Percentiles rank a stretch among this genome's conserved stretches.
These are phyloP conservation scores for Blastobotrys indianensis DNA, from an alignment of 1,139 yeast genomes.

Conservation along the genomic window DNA sequence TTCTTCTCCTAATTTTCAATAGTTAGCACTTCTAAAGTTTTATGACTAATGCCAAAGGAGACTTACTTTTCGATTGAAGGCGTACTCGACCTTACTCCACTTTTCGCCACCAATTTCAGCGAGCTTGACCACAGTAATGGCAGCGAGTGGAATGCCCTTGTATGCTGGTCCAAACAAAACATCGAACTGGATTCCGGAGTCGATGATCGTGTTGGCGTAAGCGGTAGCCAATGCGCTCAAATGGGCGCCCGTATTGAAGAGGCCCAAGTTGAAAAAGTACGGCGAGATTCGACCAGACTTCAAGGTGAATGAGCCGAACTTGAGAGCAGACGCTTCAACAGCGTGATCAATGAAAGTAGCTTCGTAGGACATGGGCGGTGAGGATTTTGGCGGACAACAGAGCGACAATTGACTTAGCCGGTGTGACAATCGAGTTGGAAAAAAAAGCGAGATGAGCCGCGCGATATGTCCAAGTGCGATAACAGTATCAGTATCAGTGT, in stretches of 20 bases:
- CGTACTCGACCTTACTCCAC: conserved; percentile 46
- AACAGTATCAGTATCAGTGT: neutral
- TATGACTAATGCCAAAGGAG: neutral
- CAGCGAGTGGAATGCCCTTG: conserved; percentile 94
- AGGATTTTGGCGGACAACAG: neutral
- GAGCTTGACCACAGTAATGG: conserved; percentile 83
- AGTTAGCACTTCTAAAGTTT: neutral
- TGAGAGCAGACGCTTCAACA: conserved; percentile 69
- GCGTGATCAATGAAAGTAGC: conserved; percentile 73
- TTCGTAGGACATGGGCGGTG: conserved; percentile 4
- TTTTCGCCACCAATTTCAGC: conserved; percentile 84
- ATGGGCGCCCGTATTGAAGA: conserved; percentile 74
- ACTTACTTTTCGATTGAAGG: conserved; percentile 37
- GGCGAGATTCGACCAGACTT: conserved; percentile 95
- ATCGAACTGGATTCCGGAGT: conserved; percentile 77
- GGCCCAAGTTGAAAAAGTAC: conserved; percentile 90
- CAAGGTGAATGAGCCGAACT: conserved; percentile 82
- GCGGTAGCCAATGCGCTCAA: conserved; percentile 77
- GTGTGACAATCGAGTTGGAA: neutral
- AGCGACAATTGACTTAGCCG: neutral
- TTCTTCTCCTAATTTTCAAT: conserved; percentile 55
- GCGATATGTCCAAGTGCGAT: neutral
- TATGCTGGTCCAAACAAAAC: conserved; percentile 96
- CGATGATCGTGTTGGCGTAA: conserved; percentile 82
- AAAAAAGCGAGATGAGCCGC: neutral